Evolutionary conservation across 768 basidiomycete species (phyloP).

Genomic region (Exsudoporus frostii): DNA sequence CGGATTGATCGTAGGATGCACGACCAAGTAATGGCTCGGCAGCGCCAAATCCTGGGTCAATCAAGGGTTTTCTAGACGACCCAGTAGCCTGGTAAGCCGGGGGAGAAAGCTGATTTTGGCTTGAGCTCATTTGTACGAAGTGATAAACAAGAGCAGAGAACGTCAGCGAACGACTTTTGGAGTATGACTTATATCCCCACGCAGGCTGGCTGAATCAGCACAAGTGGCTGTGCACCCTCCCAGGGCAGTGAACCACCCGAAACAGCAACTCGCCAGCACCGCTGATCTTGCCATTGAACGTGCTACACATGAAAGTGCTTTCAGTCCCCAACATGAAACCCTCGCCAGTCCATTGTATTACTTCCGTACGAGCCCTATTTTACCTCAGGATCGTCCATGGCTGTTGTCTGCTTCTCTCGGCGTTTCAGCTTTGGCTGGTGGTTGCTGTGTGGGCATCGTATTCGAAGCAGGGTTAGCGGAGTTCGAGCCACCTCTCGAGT

Average conservation of each 20-base stretch:
- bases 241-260: no score
- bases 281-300: neutral
- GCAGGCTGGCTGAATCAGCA: constrained; percentile 25
- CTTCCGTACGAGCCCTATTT: neutral
- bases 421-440: constrained; percentile 1
- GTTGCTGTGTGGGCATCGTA: constrained; percentile 14
- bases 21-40: constrained; percentile 56
- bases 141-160: constrained; percentile 17
- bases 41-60: constrained; percentile 37
- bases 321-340: neutral
- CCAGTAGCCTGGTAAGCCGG: constrained; percentile 53
- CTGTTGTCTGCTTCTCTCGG: constrained; percentile 6
- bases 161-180: constrained; percentile 5
- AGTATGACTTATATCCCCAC: constrained; percentile 13
- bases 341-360: neutral
- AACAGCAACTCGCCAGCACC: no score
- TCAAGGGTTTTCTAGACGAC: constrained; percentile 34
- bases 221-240: constrained; percentile 23
- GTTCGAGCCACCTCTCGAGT: neutral
- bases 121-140: constrained; percentile 47
- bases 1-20: constrained; percentile 73
- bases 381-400: constrained; percentile 2
- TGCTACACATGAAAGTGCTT: constrained; percentile 1
- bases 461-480: constrained; percentile 8
- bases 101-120: constrained; percentile 55